Evolutionary conservation across 148 eudicot species (phyloP).

Genomic region (Dianthus caryophyllus): DNA sequence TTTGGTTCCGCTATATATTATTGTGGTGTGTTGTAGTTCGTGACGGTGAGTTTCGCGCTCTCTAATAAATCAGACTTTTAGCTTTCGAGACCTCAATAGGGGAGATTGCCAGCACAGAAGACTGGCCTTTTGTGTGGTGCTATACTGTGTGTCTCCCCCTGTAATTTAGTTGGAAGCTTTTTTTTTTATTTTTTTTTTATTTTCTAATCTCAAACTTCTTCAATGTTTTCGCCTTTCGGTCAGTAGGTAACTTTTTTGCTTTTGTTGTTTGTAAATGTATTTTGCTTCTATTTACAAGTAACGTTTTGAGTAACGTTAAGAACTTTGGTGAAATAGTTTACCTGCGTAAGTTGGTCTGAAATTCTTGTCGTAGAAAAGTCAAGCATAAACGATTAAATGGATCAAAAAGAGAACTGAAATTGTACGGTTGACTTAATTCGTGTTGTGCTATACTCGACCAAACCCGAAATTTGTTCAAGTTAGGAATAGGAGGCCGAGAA

Average conservation of each 20-base stretch:
- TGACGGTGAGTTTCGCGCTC: constrained; percentile 9
- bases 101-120: constrained; percentile 1
- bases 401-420: too few relatives aligned
- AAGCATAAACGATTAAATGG: too few relatives aligned
- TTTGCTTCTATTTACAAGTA: too few relatives aligned
- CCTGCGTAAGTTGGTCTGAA: too few relatives aligned
- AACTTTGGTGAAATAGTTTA: too few relatives aligned
- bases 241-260: not conserved
- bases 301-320: too few relatives aligned
- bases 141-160: not conserved
- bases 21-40: not conserved
- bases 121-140: not conserved
- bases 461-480: too few relatives aligned
- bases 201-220: not conserved
- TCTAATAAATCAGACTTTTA: constrained; percentile 16
- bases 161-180: not conserved
- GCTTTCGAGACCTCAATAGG: not conserved
- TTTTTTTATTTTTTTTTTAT: too few relatives aligned
- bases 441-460: too few relatives aligned
- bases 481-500: too few relatives aligned
- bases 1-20: not conserved
- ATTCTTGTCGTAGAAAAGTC: too few relatives aligned
- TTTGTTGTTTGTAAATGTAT: constrained; percentile 11
- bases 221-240: not conserved
- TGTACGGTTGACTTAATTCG: too few relatives aligned